Percentiles rank a stretch among this genome's conserved stretches.
Evolutionary conservation across 805 yeast species (phyloP).

Genomic region (Pichia insulana): DNA sequence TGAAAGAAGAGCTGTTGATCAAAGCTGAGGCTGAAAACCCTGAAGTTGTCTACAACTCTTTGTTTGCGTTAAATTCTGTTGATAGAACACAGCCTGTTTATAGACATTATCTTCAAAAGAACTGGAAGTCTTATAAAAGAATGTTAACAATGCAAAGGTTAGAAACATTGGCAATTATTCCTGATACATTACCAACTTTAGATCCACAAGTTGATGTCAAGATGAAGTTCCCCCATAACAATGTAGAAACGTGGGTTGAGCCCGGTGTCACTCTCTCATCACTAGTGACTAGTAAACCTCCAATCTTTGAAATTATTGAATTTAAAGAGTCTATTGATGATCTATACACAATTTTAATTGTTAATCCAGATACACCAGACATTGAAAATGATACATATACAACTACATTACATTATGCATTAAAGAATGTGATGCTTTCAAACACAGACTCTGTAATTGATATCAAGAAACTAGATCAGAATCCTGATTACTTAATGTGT

Average conservation of each 20-base stretch:
- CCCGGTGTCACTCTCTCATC: constrained; percentile 76
- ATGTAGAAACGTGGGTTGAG: constrained; percentile 58
- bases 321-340: constrained; percentile 46
- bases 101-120: constrained; percentile 54
- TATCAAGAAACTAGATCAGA: constrained; percentile 30
- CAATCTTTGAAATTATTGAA: constrained; percentile 69
- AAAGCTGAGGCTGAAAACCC: constrained; percentile 75
- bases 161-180: constrained; percentile 76
- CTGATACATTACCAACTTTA: constrained; percentile 88
- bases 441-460: constrained; percentile 51
- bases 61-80: constrained; percentile 36
- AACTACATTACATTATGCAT: constrained; percentile 71
- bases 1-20: constrained; percentile 30
- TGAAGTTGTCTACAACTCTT: constrained; percentile 67
- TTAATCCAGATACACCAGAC: constrained; percentile 90
- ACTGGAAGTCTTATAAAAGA: constrained; percentile 65
- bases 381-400: constrained; percentile 54
- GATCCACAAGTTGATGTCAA: constrained; percentile 71
- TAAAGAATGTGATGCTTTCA: constrained; percentile 54
- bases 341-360: constrained; percentile 68
- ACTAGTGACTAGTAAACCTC: constrained; percentile 64
- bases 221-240: constrained; percentile 57
- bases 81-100: constrained; percentile 77
- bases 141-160: constrained; percentile 87
- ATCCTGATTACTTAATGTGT: constrained; percentile 36